Conservation (phyloP, 2,329 filamentous ascomycete species). For the Beauveria asiatica region DNA sequence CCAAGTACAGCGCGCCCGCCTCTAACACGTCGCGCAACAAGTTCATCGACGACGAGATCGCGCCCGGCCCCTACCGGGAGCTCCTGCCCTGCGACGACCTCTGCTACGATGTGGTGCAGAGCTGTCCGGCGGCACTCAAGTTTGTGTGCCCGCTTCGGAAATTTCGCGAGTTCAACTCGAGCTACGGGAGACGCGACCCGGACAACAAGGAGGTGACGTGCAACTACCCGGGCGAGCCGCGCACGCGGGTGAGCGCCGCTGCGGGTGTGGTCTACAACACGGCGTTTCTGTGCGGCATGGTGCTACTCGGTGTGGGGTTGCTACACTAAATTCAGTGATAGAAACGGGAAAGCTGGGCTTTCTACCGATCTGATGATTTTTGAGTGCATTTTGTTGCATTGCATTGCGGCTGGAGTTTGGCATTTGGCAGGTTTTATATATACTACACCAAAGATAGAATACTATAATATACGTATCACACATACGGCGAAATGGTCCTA, state of each 20-base stretch:
- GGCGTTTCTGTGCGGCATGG: not conserved
- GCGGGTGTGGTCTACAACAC: not conserved
- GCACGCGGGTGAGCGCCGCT: conserved; percentile 17
- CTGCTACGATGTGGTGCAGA: conserved; percentile 78
- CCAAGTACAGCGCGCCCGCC: conserved; percentile 14
- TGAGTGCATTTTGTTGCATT: not conserved
- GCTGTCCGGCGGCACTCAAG: conserved; percentile 66
- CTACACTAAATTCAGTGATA: not conserved
- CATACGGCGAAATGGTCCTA: too few species aligned
- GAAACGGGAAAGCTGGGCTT: not conserved
- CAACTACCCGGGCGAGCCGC: conserved; percentile 30
- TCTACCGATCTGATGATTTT: not conserved
- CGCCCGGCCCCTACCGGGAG: conserved; percentile 89
- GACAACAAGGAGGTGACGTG: conserved; percentile 23
- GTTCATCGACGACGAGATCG: conserved; percentile 61
- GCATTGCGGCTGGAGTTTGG: conserved; percentile 6
- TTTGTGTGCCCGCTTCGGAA: conserved; percentile 62
- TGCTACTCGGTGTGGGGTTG: not conserved
- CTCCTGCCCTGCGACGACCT: conserved; percentile 80
- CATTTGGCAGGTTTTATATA: not conserved
- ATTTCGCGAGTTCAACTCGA: conserved; percentile 25
- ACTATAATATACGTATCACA: not conserved
- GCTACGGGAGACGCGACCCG: conserved; percentile 24
- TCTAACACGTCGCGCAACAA: conserved; percentile 54
- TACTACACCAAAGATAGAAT: not conserved